Evolutionary conservation across 768 basidiomycete species (phyloP), one percentile per base, ranked within the genome.

Genomic region (Cantharellus anzutake): DNA sequence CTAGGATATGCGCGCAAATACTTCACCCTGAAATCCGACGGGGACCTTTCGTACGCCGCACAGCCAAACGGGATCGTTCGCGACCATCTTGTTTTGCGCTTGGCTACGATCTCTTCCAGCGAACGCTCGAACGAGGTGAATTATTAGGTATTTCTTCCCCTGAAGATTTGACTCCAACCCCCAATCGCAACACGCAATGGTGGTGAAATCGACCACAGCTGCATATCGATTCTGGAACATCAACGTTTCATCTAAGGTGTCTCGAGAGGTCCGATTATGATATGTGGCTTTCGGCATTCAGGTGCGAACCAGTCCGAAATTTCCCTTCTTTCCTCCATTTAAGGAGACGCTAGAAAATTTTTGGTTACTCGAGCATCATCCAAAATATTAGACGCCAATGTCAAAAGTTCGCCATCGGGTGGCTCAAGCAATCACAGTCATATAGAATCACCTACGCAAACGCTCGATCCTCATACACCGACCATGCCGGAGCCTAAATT

Each of bases 1-100:
- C 4, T 67, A 89, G 88, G 88, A 5, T 90, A 86, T 70, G 88
- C 87, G 16, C 82, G 85, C 57, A 81, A 87, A 51, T 87, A 86
- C 71, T 90, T 91, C 65, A 77, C 77, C 41, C 73, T 91, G 5
- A 72, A 78, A 63, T 74, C 79, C 42, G 78, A 80, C 5, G 87
- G 87, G 5, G 68, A 80, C n/a, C 73, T 91, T 55, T 77, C 78
- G 2, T 91, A 91, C 64, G 78, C 86, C 1, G 78, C 86, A 61
- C 79, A 82, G 61, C 84, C 83, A 7, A 81, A 80, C 5, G 81
- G 80, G 60, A 80, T 84, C 20, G 66, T 79, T 60, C 79, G 87
- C 55, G 88, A 90, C 68, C 78, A 82, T 62, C 70, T 89, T 56
- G 74, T 73, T 34, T 71, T 84, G 16, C 44, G 38, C 5, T 76